Conservation (phyloP, 2,329 filamentous ascomycete species). For the Beauveria asiatica region DNA sequence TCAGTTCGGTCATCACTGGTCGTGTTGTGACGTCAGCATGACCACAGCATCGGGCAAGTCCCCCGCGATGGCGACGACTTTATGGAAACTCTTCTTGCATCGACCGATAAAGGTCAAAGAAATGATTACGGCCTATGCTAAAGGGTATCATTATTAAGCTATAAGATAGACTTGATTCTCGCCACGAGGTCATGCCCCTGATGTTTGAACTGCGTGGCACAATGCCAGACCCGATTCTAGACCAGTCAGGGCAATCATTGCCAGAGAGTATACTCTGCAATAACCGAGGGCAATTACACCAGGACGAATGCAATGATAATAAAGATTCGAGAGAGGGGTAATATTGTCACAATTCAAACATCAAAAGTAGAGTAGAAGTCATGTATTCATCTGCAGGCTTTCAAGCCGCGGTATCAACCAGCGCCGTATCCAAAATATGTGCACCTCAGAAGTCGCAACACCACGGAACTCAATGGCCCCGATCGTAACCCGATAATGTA, state of each 20-base stretch:
- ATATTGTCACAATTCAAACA: too few relatives aligned
- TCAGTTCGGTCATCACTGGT: neutral
- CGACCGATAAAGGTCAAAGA: neutral
- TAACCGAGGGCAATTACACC: too few relatives aligned
- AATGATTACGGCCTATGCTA: too few relatives aligned
- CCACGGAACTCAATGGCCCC: slow-evolving; percentile 7
- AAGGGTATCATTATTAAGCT: too few relatives aligned
- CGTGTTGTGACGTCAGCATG: slow-evolving; percentile 10
- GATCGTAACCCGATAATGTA: slow-evolving; percentile 9
- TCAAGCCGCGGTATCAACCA: slow-evolving; percentile 12
- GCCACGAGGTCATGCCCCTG: too few relatives aligned
- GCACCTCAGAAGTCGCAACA: slow-evolving; percentile 9
- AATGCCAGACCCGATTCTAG: too few relatives aligned
- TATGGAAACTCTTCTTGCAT: neutral
- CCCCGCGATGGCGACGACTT: neutral
- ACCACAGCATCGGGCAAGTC: neutral
- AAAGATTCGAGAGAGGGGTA: too few relatives aligned
- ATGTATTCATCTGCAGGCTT: slow-evolving; percentile 13
- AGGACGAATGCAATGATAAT: too few relatives aligned
- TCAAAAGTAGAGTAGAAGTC: slow-evolving; percentile 6
- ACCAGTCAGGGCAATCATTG: too few relatives aligned
- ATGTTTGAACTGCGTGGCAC: too few relatives aligned
- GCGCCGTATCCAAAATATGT: slow-evolving; percentile 10
- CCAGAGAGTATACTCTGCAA: too few relatives aligned
- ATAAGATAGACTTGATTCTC: too few relatives aligned